These are phyloP conservation scores for Aspergillus bridgeri DNA, from an alignment of 495 filamentous ascomycete species.

Conservation along the genomic window DNA sequence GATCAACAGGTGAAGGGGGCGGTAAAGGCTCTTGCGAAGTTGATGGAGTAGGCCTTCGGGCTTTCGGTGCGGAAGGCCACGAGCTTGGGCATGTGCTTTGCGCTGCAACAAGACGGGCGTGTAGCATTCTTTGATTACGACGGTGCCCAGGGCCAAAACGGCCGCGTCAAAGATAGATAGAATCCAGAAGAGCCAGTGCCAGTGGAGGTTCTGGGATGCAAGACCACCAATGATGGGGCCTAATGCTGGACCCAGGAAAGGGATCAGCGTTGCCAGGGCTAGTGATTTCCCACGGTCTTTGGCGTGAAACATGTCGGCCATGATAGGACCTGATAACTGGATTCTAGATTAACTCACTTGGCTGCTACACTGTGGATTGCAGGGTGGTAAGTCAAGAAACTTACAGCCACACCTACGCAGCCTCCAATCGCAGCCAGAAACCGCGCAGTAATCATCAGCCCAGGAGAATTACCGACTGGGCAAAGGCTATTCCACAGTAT, in stretches of 20 bases:
- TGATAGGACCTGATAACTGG: neutral
- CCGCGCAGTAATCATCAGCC: slow-evolving; percentile 1
- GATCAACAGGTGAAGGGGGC: neutral
- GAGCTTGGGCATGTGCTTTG: neutral
- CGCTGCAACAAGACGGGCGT: neutral
- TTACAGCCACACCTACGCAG: neutral
- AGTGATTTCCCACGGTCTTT: slow-evolving; percentile 5
- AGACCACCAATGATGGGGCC: slow-evolving; percentile 47
- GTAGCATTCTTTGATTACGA: neutral
- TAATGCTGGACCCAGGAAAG: slow-evolving; percentile 12
- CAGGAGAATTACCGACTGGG: neutral
- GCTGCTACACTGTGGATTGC: neutral
- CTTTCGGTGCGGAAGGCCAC: neutral
- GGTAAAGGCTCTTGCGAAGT: slow-evolving; percentile 1
- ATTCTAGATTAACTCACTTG: neutral
- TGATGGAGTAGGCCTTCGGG: neutral
- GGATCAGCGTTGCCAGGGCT: slow-evolving; percentile 1
- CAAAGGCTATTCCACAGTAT: slow-evolving; percentile 4
- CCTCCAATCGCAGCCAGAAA: slow-evolving; percentile 1
- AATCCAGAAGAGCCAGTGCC: slow-evolving; percentile 52
- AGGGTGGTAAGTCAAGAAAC: neutral
- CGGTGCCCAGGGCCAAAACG: neutral
- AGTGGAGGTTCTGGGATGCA: slow-evolving; percentile 51
- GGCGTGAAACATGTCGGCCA: slow-evolving; percentile 6
- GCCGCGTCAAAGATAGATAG: neutral